Conservation (phyloP, 2,329 filamentous ascomycete species). For the Aspergillus phoenicis region DNA sequence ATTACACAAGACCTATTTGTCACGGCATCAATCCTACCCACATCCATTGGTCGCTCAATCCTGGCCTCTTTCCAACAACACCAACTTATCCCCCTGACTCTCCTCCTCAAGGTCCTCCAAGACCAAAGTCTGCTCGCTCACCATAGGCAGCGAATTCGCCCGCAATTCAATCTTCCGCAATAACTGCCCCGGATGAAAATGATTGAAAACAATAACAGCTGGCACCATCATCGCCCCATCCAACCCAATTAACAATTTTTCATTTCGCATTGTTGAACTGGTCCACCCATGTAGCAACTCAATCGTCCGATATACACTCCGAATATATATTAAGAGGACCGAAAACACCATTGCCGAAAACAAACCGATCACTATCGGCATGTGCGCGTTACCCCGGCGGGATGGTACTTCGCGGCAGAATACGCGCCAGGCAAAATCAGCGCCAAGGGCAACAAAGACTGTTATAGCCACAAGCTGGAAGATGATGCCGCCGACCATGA, state of each 20-base stretch:
- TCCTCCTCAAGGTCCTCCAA: background rate
- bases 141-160: background rate
- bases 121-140: background rate
- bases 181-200: conserved; percentile 39
- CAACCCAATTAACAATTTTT: conserved; percentile 48
- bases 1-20: too few relatives aligned
- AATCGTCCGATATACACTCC: conserved; percentile 48
- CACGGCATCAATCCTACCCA: too few relatives aligned
- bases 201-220: conserved; percentile 42
- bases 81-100: background rate
- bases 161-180: conserved; percentile 14
- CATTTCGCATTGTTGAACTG: conserved; percentile 47
- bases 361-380: background rate
- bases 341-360: conserved; percentile 24
- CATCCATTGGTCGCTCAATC: background rate
- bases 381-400: background rate
- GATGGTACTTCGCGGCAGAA: background rate
- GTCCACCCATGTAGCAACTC: conserved; percentile 50
- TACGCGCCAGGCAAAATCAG: conserved; percentile 43
- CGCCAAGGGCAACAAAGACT: conserved; percentile 50
- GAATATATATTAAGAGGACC: conserved; percentile 43
- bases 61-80: background rate
- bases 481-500: conserved; percentile 55
- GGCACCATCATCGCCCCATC: conserved; percentile 48
- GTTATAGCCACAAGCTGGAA: conserved; percentile 57